Evolutionary conservation across 306 rosid genomes (phyloP).

Genomic region (Ormosia semicastrata): DNA sequence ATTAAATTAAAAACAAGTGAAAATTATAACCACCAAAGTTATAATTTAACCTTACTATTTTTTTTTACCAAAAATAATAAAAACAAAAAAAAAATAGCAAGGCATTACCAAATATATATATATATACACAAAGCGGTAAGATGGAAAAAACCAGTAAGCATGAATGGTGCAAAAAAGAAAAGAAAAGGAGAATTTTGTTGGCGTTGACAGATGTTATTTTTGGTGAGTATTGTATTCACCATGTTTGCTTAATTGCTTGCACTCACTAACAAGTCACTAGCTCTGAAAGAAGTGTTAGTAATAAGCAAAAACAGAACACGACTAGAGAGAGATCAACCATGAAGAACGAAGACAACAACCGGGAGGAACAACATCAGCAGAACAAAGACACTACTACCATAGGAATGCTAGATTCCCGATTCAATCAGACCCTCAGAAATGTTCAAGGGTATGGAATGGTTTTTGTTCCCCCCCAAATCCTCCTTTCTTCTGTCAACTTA

Average conservation of each 20-base stretch:
- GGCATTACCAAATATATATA: no score
- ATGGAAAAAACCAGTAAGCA: background rate
- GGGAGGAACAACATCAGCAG: conserved; percentile 37
- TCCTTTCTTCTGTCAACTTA: background rate
- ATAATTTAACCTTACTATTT: no score
- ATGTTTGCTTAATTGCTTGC: background rate
- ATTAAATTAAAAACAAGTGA: no score
- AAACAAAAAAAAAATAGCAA: no score
- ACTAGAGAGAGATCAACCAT: conserved; percentile 41
- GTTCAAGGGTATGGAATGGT: conserved; percentile 71
- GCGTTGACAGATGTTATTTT: background rate
- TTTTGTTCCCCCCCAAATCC: background rate
- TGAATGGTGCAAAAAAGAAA: background rate
- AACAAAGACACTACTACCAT: conserved; percentile 45
- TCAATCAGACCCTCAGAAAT: conserved; percentile 87
- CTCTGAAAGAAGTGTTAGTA: background rate
- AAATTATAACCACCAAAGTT: no score
- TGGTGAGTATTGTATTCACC: background rate
- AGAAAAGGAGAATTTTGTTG: background rate
- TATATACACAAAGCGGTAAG: background rate
- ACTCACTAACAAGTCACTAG: background rate
- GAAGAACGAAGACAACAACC: conserved; percentile 50
- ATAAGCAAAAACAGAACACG: background rate
- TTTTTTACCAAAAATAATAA: no score
- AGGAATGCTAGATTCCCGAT: conserved; percentile 68